Base-by-base conservation (phyloP, 2,329 filamentous ascomycete species). In the Hypocreales sp. region DNA sequence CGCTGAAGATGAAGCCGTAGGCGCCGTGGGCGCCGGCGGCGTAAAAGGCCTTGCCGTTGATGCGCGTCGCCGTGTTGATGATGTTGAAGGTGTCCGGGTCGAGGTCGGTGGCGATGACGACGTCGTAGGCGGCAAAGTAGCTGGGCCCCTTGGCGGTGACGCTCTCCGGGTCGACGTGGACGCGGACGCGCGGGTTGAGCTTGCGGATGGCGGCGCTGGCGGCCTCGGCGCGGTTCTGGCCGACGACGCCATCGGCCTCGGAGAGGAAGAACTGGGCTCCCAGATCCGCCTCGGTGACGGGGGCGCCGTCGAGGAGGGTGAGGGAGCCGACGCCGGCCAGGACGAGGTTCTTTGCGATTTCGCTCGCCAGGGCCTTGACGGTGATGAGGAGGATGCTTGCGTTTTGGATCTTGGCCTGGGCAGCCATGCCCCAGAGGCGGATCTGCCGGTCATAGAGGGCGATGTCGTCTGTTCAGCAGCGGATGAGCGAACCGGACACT, bases 401-500 rank as follows among this genome's bases (percentile, higher is more conserved):
- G 32, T 70, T 79, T 41, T 87, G 82, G 31, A 98, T 84, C 47
- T 79, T 83, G 49, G 92, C 79, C 52, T 98, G 90, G 6, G 90
- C 90, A 44, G 90, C 76, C 46, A 95, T 81, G 23, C 90, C 90
- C 90, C 90, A 98, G 17, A 98, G 73, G 29, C 90, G 79, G 44
- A 98, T 94, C 51, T 98, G 90, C 26, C 90, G 77, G 56, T 98
- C 90, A 50, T 98, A 98, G 5, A 95, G 72, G 10, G 87, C 90
- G 45, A 95, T 92, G 48, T 98, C 90, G 53, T 95, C 90, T 82
- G 36, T 9, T 17, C 5, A 26, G 28, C 16, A 19, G 4, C 14
- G 8, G 10, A 2, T 13, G 14, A 11, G 20, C 17, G 25, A 20
- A 18, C 15, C 13, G 27, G 25, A 18, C 10, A 20, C 27, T 6